Base-by-base conservation (phyloP, 176 grass and related monocot genomes). In the Pharus latifolius region DNA sequence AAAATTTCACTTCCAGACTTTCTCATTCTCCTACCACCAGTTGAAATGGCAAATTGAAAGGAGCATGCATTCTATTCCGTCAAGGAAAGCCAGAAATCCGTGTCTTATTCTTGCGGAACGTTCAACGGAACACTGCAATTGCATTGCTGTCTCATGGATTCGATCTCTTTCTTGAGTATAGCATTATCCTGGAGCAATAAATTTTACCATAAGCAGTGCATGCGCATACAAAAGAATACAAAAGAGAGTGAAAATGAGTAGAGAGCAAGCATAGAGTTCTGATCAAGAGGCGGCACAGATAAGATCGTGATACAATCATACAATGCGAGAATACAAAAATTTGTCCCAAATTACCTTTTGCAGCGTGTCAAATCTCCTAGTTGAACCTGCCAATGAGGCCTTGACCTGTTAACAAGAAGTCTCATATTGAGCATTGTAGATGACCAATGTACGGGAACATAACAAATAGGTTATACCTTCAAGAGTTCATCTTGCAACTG, bases 401-500 rank as follows among this genome's bases (percentile, higher is more conserved):
- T 90, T 92, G 43, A 73, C 80, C 93, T 96, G 57, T 45, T 20
- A 82, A 74, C 19, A 58, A 34, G 43, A 60, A 30, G 33, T 59
- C 1, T 7, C 23, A 56, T 8, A 69, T n/a, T 82, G 10, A 78
- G 46, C 63, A 27, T 8, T 40, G 4, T 10, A 10, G 37, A 22
- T 18, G 18, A 44, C 20, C 12, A 19, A 23, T 0, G 4, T 32
- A 70, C 16, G 43, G 3, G n/a, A 45, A 71, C 53, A 24, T 64
- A 28, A 23, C 2, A 29, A 77, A 16, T 3, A 45, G 60, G 63
- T 10, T 40, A 45, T 26, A 90, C 89, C 86, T 92, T 92, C 17
- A 76, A 63, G 44, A 92, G 89, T 48, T 97, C 89, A 68, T 87
- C 78, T 53, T 97, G 80, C 49, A 92, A 47, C 30, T 87, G 81